phyloP scores from a whole-genome alignment of 2,329 filamentous ascomycete species.

The Sporothrix pseudoabietina region DNA sequence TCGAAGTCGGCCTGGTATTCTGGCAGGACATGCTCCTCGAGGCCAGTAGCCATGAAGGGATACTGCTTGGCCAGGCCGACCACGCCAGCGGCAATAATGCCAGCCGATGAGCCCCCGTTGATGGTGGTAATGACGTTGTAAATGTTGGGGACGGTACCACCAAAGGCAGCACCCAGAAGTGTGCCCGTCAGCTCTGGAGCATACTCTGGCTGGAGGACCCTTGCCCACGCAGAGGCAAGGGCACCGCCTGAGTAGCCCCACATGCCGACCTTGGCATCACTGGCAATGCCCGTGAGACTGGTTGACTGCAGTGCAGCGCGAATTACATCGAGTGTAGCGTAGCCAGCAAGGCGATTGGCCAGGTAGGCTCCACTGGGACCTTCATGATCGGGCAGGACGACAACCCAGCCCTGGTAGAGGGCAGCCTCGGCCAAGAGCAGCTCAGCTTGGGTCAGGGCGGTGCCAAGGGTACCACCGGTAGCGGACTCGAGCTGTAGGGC shows the following conservation, averaged over 20 bases:
- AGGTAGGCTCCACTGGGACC: conserved; percentile 47
- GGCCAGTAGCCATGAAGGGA: not conserved
- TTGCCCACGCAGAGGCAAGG: conserved; percentile 51
- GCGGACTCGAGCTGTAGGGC: conserved; percentile 33
- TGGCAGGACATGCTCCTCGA: conserved; percentile 29
- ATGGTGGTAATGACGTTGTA: conserved; percentile 46
- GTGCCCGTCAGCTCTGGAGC: conserved; percentile 48
- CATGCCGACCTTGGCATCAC: conserved; percentile 45
- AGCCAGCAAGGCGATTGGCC: conserved; percentile 45
- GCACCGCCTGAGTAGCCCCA: conserved; percentile 58
- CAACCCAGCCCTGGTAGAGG: conserved; percentile 48
- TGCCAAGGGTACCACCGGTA: not conserved
- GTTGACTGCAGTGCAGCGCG: conserved; percentile 16
- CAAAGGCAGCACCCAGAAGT: conserved; percentile 43
- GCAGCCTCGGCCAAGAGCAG: conserved; percentile 40
- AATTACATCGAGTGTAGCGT: conserved; percentile 41
- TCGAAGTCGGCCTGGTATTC: conserved; percentile 35
- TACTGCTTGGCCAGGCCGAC: conserved; percentile 32
- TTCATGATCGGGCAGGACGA: conserved; percentile 50
- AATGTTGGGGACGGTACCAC: conserved; percentile 48
- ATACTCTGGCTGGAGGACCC: conserved; percentile 50
- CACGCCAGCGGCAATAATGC: conserved; percentile 36
- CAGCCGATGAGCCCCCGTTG: conserved; percentile 37
- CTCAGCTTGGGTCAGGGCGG: conserved; percentile 34
- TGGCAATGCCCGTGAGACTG: conserved; percentile 33